Conservation (phyloP, 2,329 filamentous ascomycete genomes). For the Fusarium decemcellulare region DNA sequence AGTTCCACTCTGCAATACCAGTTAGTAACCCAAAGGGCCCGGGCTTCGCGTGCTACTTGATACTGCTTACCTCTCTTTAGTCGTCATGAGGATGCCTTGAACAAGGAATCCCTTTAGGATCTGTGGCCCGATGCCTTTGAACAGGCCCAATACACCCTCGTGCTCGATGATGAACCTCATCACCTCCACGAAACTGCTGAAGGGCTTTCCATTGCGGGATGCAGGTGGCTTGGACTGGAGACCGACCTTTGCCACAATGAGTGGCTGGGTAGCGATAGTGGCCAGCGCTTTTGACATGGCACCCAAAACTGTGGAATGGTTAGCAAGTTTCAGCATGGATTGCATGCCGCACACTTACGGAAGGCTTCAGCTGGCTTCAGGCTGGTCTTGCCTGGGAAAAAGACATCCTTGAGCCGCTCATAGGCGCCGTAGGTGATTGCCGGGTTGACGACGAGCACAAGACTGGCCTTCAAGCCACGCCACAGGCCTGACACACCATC, state of each 20-base stretch:
- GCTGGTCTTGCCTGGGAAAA: slow-evolving; percentile 84
- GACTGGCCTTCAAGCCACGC: slow-evolving; percentile 94
- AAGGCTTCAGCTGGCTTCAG: slow-evolving; percentile 92
- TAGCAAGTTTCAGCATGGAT: slow-evolving; percentile 4
- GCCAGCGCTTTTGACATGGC: slow-evolving; percentile 94
- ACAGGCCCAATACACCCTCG: slow-evolving; percentile 86
- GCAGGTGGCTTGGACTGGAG: slow-evolving; percentile 94
- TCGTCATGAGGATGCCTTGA: slow-evolving; percentile 98
- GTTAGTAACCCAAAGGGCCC: slow-evolving; percentile 3
- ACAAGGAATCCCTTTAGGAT: slow-evolving; percentile 93
- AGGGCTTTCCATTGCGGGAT: slow-evolving; percentile 87
- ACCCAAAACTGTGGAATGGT: slow-evolving; percentile 77
- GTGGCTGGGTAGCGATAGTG: slow-evolving; percentile 91
- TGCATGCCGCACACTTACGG: slow-evolving; percentile 69
- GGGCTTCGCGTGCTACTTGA: background rate
- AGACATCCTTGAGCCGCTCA: slow-evolving; percentile 82
- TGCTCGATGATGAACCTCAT: slow-evolving; percentile 94
- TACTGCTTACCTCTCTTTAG: slow-evolving; percentile 85
- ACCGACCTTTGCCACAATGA: slow-evolving; percentile 98
- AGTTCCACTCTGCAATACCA: slow-evolving; percentile 79
- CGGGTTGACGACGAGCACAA: slow-evolving; percentile 96
- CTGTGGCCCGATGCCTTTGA: slow-evolving; percentile 97
- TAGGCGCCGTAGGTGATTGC: slow-evolving; percentile 98
- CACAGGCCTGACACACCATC: slow-evolving; percentile 92
- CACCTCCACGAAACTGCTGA: slow-evolving; percentile 93